phyloP scores from a whole-genome alignment of 2,329 filamentous ascomycete genomes.

The Penicillium corylophilum region DNA sequence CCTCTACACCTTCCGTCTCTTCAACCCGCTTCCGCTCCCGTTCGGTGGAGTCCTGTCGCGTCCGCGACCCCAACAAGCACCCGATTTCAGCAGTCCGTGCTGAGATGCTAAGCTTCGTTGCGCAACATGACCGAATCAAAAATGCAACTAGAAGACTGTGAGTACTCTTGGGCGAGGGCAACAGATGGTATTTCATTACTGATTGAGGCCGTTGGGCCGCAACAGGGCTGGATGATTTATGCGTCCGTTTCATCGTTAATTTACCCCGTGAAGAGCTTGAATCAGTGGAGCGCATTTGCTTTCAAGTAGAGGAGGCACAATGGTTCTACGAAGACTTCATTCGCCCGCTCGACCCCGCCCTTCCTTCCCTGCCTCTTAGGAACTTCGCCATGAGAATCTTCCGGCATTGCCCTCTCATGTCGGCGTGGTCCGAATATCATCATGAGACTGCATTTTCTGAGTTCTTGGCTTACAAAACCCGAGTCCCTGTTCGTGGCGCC shows the following conservation, averaged over 20 bases:
- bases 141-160: constrained; percentile 89
- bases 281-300: constrained; percentile 91
- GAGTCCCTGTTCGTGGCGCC: constrained; percentile 88
- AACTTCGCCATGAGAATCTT: constrained; percentile 89
- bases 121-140: constrained; percentile 71
- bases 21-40: constrained; percentile 26
- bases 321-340: constrained; percentile 99
- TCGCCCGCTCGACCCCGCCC: constrained; percentile 76
- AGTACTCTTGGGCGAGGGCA: constrained; percentile 28
- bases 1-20: constrained; percentile 23
- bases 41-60: constrained; percentile 20
- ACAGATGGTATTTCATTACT: constrained; percentile 16
- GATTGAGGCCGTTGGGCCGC: constrained; percentile 16
- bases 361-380: constrained; percentile 82
- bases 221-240: constrained; percentile 91
- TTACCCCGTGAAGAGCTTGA: constrained; percentile 86
- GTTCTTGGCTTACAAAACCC: constrained; percentile 91
- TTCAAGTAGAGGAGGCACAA: constrained; percentile 98
- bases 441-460: constrained; percentile 83
- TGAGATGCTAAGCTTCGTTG: constrained; percentile 62
- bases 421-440: constrained; percentile 72
- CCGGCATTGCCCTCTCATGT: constrained; percentile 86
- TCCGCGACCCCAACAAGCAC: constrained; percentile 23
- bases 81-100: constrained; percentile 25
- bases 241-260: constrained; percentile 97